Evolutionary conservation across 345 rosid species (phyloP).

Genomic region (Rhizophora mangle): DNA sequence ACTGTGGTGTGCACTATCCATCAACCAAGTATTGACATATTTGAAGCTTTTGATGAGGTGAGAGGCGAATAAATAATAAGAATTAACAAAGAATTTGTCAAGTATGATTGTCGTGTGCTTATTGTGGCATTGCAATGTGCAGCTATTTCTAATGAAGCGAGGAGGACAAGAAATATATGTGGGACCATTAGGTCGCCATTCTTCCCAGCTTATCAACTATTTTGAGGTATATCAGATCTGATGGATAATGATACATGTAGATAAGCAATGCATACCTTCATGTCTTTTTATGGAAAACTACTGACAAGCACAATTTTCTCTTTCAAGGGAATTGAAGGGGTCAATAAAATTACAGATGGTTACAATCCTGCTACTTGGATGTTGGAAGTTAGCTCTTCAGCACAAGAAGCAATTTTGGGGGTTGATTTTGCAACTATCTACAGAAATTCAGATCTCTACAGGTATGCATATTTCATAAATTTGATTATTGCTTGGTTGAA

Average conservation of each 20-base stretch:
- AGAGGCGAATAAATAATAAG: background rate
- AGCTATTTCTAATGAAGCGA: slow-evolving; percentile 67
- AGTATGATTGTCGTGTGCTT: background rate
- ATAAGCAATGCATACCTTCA: background rate
- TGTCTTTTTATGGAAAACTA: background rate
- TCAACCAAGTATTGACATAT: slow-evolving; percentile 85
- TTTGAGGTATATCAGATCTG: slow-evolving; percentile 49
- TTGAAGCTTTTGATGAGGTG: slow-evolving; percentile 89
- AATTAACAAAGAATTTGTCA: background rate
- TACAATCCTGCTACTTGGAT: slow-evolving; percentile 68
- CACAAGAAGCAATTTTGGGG: slow-evolving; percentile 36
- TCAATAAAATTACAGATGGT: slow-evolving; percentile 40
- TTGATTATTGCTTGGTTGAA: background rate
- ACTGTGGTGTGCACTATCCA: slow-evolving; percentile 87
- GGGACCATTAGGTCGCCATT: slow-evolving; percentile 70
- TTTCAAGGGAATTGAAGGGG: slow-evolving; percentile 38
- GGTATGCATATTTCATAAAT: slow-evolving; percentile 16
- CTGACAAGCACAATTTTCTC: background rate
- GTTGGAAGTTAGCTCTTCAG: slow-evolving; percentile 46
- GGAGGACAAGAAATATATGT: slow-evolving; percentile 85
- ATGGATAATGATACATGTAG: background rate
- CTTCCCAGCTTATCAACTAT: slow-evolving; percentile 53
- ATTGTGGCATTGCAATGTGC: slow-evolving; percentile 15
- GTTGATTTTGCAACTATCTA: slow-evolving; percentile 41
- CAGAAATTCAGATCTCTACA: slow-evolving; percentile 43